These are phyloP conservation scores for Conidiobolus incongruus DNA, from an alignment of 371 early-diverging fungal species.

Conservation along the genomic window DNA sequence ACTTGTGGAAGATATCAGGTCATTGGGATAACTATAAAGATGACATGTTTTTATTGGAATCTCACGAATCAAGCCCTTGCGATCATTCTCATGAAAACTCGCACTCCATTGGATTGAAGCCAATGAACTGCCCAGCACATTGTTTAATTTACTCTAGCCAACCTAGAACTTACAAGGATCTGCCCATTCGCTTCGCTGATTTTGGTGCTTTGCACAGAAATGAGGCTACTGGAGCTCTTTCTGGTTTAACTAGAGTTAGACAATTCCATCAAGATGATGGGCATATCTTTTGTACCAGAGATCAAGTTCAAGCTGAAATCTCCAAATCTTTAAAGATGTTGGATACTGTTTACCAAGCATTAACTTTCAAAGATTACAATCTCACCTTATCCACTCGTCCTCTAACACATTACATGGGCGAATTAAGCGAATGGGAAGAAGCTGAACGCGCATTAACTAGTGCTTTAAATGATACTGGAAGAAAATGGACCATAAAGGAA, in stretches of 20 bases:
- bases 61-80: conserved; percentile 14
- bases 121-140: conserved; percentile 99
- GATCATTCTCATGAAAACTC: conserved; percentile 29
- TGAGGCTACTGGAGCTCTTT: conserved; percentile 92
- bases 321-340: conserved; percentile 62
- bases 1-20: conserved; percentile 96
- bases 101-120: conserved; percentile 88
- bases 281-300: conserved; percentile 90
- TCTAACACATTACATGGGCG: conserved; percentile 77
- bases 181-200: conserved; percentile 97
- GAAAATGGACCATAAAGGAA: conserved; percentile 77
- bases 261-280: conserved; percentile 99
- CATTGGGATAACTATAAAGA: conserved; percentile 98
- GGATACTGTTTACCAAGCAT: conserved; percentile 66
- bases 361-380: conserved; percentile 58
- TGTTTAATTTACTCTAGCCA: conserved; percentile 91
- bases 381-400: conserved; percentile 92
- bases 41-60: conserved; percentile 91
- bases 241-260: conserved; percentile 96
- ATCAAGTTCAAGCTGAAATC: conserved; percentile 69
- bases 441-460: conserved; percentile 71
- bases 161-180: conserved; percentile 87
- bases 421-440: conserved; percentile 71
- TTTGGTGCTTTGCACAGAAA: conserved; percentile 96
- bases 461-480: conserved; percentile 55